Evolutionary conservation across 2,329 filamentous ascomycete genomes (phyloP).

Genomic region (Aspergillus calidoustus): DNA sequence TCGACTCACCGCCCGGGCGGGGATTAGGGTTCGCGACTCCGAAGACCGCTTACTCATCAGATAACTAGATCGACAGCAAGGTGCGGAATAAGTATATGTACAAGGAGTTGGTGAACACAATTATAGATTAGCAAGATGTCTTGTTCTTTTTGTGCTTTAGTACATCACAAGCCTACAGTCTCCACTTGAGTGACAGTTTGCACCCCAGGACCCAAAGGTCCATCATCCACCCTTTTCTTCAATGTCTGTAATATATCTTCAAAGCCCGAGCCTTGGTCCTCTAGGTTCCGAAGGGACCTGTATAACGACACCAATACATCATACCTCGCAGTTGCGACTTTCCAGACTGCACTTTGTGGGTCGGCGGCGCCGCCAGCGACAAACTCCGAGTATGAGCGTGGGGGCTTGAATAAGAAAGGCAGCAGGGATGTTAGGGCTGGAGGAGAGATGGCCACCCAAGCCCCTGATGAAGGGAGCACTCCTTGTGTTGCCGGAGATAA

Average conservation of each 20-base stretch:
- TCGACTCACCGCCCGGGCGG: constrained; percentile 30
- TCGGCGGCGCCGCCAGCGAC: constrained; percentile 61
- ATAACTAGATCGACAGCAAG: neutral
- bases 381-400: constrained; percentile 61
- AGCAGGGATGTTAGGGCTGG: constrained; percentile 56
- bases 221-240: constrained; percentile 46
- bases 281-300: constrained; percentile 44
- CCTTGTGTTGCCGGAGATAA: constrained; percentile 41
- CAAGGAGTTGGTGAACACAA: neutral
- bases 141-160: neutral
- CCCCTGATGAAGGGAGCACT: constrained; percentile 49
- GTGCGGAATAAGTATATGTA: neutral
- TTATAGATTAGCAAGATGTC: neutral
- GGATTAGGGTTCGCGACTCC: constrained; percentile 18
- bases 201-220: constrained; percentile 44
- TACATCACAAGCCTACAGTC: constrained; percentile 38
- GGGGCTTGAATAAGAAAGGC: constrained; percentile 61
- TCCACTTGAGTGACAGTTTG: constrained; percentile 40
- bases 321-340: constrained; percentile 62
- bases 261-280: constrained; percentile 38
- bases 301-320: constrained; percentile 59
- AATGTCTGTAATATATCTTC: constrained; percentile 48
- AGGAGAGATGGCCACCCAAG: constrained; percentile 58
- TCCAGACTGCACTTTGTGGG: constrained; percentile 61
- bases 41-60: constrained; percentile 3